Conservation (phyloP, 805 yeast genomes). For the Yarrowia hollandica region DNA sequence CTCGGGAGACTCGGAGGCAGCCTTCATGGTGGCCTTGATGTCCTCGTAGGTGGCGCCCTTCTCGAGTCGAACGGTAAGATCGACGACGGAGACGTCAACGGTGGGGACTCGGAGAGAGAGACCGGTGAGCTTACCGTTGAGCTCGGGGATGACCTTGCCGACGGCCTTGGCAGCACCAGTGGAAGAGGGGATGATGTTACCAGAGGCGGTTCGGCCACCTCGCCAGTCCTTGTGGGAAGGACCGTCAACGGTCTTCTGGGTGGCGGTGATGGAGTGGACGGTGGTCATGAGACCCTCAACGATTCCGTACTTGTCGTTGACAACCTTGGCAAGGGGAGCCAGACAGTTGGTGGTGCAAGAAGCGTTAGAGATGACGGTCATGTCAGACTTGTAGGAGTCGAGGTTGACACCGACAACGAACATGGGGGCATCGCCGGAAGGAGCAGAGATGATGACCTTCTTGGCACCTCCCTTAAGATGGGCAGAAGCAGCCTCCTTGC, state of each 20-base stretch:
- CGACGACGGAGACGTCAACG: constrained; percentile 89
- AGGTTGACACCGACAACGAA: constrained; percentile 90
- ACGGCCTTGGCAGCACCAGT: constrained; percentile 99
- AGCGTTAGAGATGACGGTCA: constrained; percentile 82
- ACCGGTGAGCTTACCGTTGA: constrained; percentile 93
- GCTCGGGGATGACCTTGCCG: constrained; percentile 88
- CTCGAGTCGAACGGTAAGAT: constrained; percentile 79
- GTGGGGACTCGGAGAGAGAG: constrained; percentile 94
- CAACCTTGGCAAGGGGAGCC: constrained; percentile 90
- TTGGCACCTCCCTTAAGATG: constrained; percentile 91
- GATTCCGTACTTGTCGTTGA: constrained; percentile 82
- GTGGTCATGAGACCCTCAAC: constrained; percentile 95
- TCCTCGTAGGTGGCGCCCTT: constrained; percentile 78
- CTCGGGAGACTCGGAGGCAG: constrained; percentile 66
- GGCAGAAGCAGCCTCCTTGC: constrained; percentile 72
- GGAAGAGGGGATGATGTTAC: constrained; percentile 92
- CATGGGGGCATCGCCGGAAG: constrained; percentile 93
- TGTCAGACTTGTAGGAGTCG: constrained; percentile 71
- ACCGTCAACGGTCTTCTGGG: constrained; percentile 96
- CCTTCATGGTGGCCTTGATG: constrained; percentile 73
- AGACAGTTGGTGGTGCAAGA: constrained; percentile 96
- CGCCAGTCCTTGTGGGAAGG: constrained; percentile 98
- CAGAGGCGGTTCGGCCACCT: constrained; percentile 92
- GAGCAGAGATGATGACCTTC: constrained; percentile 93
- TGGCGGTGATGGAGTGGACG: constrained; percentile 93